phyloP scores from a whole-genome alignment of 108 stramenopile genomes.

The Skeletonema costatum region DNA sequence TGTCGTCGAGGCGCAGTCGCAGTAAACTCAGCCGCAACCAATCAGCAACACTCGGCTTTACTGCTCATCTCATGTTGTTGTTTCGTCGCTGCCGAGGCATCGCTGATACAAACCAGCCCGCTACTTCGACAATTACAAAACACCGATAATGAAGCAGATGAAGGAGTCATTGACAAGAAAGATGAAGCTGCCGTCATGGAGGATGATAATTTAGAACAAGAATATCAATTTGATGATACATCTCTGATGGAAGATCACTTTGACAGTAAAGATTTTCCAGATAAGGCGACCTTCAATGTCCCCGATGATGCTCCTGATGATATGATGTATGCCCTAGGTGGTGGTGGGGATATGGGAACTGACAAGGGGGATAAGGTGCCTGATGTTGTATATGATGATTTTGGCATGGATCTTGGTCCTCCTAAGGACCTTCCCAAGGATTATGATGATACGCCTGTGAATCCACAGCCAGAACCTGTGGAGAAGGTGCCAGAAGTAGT shows the following conservation, averaged over 20 bases:
- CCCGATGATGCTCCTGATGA: too few relatives aligned
- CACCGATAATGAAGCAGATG: background rate
- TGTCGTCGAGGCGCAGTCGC: background rate
- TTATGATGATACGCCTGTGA: too few relatives aligned
- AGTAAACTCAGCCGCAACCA: background rate
- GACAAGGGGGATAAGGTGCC: background rate
- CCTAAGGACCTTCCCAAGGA: background rate
- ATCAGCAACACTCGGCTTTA: background rate
- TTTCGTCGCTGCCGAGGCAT: background rate
- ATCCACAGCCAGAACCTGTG: background rate
- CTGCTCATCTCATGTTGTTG: background rate
- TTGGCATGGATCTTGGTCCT: background rate
- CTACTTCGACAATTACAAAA: background rate
- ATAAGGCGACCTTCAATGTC: background rate
- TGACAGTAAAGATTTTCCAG: background rate
- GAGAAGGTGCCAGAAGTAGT: background rate
- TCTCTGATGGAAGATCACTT: background rate
- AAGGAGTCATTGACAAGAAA: background rate
- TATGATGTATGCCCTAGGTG: too few relatives aligned
- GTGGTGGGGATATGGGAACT: too few relatives aligned
- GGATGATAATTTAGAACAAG: background rate
- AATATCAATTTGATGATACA: background rate
- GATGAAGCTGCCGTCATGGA: background rate
- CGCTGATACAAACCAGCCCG: background rate
- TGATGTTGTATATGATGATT: background rate